Evolutionary conservation across 2,329 filamentous ascomycete species (phyloP).

Genomic region (Colletotrichum costaricense): DNA sequence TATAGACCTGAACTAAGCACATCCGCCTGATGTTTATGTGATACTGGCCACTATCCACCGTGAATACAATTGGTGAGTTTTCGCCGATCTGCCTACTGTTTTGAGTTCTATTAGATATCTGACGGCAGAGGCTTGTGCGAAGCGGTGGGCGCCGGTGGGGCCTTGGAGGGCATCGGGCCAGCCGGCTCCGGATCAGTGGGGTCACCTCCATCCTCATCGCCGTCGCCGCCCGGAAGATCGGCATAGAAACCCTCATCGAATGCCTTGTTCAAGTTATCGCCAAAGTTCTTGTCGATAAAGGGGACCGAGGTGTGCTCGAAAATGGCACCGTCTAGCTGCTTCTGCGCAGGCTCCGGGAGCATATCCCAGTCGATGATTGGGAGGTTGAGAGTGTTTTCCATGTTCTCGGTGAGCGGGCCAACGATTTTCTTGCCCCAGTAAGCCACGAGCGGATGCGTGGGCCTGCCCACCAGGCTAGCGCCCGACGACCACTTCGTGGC

Average conservation of each 20-base stretch:
- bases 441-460: background rate
- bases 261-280: background rate
- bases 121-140: background rate
- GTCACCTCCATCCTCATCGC: background rate
- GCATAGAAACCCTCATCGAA: background rate
- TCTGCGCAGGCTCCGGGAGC: background rate
- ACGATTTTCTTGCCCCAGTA: background rate
- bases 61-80: background rate
- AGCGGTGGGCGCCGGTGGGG: background rate
- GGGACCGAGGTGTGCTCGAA: background rate
- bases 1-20: no score
- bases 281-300: background rate
- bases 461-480: background rate
- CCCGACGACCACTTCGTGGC: background rate
- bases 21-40: no score
- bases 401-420: background rate
- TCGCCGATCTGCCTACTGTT: background rate
- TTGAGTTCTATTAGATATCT: background rate
- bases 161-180: background rate
- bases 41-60: background rate
- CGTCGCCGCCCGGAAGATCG: background rate
- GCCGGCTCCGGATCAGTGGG: background rate
- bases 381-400: background rate
- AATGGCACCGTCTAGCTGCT: background rate
- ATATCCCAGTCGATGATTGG: background rate